Evolutionary conservation across 768 basidiomycete species (phyloP), one percentile per base, ranked within the genome.

Genomic region (Lactifluus rugatus): DNA sequence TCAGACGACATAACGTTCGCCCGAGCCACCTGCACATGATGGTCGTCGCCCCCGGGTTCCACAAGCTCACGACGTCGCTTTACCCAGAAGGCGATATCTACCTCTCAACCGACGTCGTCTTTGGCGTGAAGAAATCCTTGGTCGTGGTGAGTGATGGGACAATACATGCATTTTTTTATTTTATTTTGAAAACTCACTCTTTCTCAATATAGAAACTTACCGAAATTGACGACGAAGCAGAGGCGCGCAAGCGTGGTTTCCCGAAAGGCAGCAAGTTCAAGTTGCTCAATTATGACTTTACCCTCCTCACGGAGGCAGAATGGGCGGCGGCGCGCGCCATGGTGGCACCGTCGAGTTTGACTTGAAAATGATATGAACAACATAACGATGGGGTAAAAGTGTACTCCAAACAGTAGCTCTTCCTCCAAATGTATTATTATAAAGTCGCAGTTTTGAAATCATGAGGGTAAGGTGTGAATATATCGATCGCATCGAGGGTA

Each of bases 1-100:
- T 90, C 8, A 77, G 77, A 13, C 76, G 91, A 48, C 91, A 93
- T 65, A 81, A 83, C 57, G 83, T 83, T 73, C 78, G 91, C 14
- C 91, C 91, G 11, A 87, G 80, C 46, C 91, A 93, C 68, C 66
- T 93, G 49, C 91, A 93, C 69, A 71, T 92, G 60, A 76, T 82
- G 73, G 74, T 90, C 55, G 71, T 83, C 52, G 87, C 88, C 0
- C 78, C 79, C 4, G 89, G 88, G 31, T 91, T 76, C 69, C 82
- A 82, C 66, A 85, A 80, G 45, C 79, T 93, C 21, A 72, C 76
- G 17, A 92, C 89, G 0, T 82, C 89, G 1, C 68, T 91, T 10
- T 93, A 87, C 68, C 82, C 85, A 14, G 80, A 85, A 55, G 83
- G 81, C 5, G 86, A 89, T 63, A 68, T 73, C 2, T 91, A 79